A percentile compares a stretch with the other conserved stretches of the same genome.
Conservation (phyloP, 2,329 filamentous ascomycete species). For the Pseudogymnoascus sp. region DNA sequence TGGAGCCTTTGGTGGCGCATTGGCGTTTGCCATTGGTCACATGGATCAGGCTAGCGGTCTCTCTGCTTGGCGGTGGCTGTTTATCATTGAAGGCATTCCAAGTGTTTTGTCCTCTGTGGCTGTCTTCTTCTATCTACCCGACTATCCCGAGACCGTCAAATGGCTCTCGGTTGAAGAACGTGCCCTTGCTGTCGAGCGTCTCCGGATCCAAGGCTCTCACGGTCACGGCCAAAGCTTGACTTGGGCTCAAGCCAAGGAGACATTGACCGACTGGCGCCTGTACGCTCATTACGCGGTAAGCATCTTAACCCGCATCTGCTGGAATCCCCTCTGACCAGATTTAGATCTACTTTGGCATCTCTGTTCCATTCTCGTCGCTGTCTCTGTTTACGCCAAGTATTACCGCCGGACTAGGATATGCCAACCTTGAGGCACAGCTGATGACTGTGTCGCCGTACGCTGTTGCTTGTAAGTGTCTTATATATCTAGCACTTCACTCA, state of each 20-base stretch:
- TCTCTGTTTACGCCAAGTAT: conserved; percentile 47
- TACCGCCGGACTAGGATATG: conserved; percentile 45
- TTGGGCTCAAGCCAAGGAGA: not conserved
- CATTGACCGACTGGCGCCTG: not conserved
- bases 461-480: conserved; percentile 38
- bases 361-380: not conserved
- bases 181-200: conserved; percentile 31
- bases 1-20: conserved; percentile 25
- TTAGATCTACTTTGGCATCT: not conserved
- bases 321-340: not conserved
- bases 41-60: conserved; percentile 22
- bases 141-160: conserved; percentile 39
- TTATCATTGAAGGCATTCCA: conserved; percentile 22
- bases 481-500: not conserved
- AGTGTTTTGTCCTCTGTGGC: conserved; percentile 29
- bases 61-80: conserved; percentile 25
- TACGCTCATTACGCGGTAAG: not conserved
- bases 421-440: conserved; percentile 52
- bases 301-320: not conserved
- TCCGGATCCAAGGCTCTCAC: conserved; percentile 35
- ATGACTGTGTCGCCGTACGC: conserved; percentile 61
- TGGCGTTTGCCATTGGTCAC: conserved; percentile 25
- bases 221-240: conserved; percentile 35
- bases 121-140: conserved; percentile 38
- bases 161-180: conserved; percentile 39